A percentile compares a stretch with the other conserved stretches of the same genome.
phyloP scores from a whole-genome alignment of 2,329 filamentous ascomycete species.

The Fusarium drepaniforme region DNA sequence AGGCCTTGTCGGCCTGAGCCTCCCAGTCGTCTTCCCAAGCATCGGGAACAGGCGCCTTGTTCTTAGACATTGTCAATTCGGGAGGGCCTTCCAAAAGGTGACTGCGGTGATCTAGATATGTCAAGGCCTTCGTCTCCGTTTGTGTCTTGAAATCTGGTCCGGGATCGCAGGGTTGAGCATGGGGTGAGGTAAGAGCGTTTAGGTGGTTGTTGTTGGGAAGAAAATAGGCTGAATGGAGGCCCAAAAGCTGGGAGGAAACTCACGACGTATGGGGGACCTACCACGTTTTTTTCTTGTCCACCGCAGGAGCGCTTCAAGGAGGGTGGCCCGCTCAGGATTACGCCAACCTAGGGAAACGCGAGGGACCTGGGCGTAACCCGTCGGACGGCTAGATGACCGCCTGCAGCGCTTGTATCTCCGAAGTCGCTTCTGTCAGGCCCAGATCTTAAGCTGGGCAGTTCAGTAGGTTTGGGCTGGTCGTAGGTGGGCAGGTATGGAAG shows the following conservation, averaged over 20 bases:
- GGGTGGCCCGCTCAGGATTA: constrained; percentile 10
- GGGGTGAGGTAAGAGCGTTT: constrained; percentile 21
- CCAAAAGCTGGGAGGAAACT: constrained; percentile 28
- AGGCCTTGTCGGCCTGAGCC: constrained; percentile 73
- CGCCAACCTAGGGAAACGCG: constrained; percentile 9
- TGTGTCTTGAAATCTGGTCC: constrained; percentile 23
- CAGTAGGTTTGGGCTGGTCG: not conserved
- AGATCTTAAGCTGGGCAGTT: not conserved
- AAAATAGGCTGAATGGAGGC: constrained; percentile 31
- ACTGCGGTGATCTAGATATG: not conserved
- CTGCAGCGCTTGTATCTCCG: not conserved
- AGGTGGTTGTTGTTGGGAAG: constrained; percentile 11
- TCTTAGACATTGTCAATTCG: constrained; percentile 59
- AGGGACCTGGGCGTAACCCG: constrained; percentile 1
- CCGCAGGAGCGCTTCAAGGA: not conserved
- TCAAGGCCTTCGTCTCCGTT: constrained; percentile 35
- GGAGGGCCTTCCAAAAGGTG: not conserved
- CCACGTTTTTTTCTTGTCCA: constrained; percentile 7
- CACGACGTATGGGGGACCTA: constrained; percentile 28
- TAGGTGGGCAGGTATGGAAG: constrained; percentile 15
- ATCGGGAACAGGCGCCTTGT: constrained; percentile 67
- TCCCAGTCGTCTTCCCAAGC: constrained; percentile 97
- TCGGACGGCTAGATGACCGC: not conserved
- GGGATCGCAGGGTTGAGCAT: constrained; percentile 34
- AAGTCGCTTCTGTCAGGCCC: constrained; percentile 20